Conservation (phyloP, 805 yeast species). For the Isabelozyma rhagii region DNA sequence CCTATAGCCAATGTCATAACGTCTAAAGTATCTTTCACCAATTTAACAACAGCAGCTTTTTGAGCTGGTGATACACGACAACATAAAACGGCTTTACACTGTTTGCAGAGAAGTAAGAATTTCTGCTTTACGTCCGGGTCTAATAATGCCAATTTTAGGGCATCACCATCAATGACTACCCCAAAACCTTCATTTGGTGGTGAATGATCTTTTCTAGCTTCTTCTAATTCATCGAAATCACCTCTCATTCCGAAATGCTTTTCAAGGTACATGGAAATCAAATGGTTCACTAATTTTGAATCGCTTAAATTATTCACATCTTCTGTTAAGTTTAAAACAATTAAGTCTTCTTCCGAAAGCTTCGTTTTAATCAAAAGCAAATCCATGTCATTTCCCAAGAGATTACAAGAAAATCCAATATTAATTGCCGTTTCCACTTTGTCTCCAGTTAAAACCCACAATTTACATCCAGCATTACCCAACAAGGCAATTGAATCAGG, state of each 20-base stretch:
- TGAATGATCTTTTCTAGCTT: slow-evolving; percentile 53
- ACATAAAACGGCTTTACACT: slow-evolving; percentile 78
- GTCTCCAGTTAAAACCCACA: slow-evolving; percentile 87
- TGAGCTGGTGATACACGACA: slow-evolving; percentile 89
- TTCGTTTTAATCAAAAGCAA: slow-evolving; percentile 52
- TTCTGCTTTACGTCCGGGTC: slow-evolving; percentile 46
- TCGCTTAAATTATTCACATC: slow-evolving; percentile 19
- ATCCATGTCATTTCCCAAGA: slow-evolving; percentile 74
- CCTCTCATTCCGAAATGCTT: slow-evolving; percentile 61
- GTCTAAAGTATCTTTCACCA: slow-evolving; percentile 69
- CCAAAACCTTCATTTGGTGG: slow-evolving; percentile 69
- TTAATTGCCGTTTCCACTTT: slow-evolving; percentile 88
- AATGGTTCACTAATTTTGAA: slow-evolving; percentile 38
- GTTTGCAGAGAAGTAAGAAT: slow-evolving; percentile 70
- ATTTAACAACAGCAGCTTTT: slow-evolving; percentile 76
- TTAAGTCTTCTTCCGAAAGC: slow-evolving; percentile 22
- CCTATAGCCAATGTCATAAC: slow-evolving; percentile 89
- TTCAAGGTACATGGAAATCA: slow-evolving; percentile 51
- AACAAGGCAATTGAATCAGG: slow-evolving; percentile 73
- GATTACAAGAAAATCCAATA: slow-evolving; percentile 81
- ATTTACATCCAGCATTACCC: slow-evolving; percentile 74
- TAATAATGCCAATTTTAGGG: slow-evolving; percentile 47
- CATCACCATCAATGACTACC: slow-evolving; percentile 78
- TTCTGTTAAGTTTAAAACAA: slow-evolving; percentile 14
- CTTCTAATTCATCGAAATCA: slow-evolving; percentile 51